A percentile compares a stretch with the other conserved stretches of the same genome.
phyloP scores from a whole-genome alignment of 176 grass and related monocot genomes.

The Luzula sylvatica region DNA sequence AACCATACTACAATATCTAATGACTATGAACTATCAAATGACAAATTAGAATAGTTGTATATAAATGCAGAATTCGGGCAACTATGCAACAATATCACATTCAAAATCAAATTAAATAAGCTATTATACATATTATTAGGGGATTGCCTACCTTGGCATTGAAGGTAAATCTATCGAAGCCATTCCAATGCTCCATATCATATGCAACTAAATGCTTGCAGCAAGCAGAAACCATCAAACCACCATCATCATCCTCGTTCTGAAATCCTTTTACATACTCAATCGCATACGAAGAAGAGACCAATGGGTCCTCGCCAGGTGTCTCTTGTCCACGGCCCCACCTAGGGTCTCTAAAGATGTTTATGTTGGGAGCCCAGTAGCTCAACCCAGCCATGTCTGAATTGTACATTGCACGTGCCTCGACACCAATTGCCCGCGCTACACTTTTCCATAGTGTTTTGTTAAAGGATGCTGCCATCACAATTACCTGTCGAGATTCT shows the following conservation, averaged over 20 bases:
- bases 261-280: constrained; percentile 68
- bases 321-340: constrained; percentile 91
- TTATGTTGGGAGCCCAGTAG: constrained; percentile 86
- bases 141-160: constrained; percentile 42
- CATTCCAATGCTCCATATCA: constrained; percentile 66
- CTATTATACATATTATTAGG: too few relatives aligned
- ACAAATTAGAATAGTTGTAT: too few relatives aligned
- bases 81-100: too few relatives aligned
- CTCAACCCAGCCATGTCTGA: constrained; percentile 61
- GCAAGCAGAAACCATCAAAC: constrained; percentile 60
- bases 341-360: constrained; percentile 67
- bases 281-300: constrained; percentile 43
- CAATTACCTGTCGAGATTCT: constrained; percentile 33
- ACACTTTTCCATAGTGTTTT: constrained; percentile 54
- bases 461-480: constrained; percentile 68
- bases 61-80: too few relatives aligned
- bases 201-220: constrained; percentile 76
- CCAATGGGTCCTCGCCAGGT: constrained; percentile 59
- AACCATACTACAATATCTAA: not conserved
- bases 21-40: too few relatives aligned
- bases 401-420: constrained; percentile 72
- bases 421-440: constrained; percentile 39
- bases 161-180: constrained; percentile 54
- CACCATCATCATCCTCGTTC: constrained; percentile 23
- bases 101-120: too few relatives aligned